Percentiles rank a stretch among this genome's conserved stretches.
Conservation (phyloP, 768 basidiomycete species). For the Fomitopsis pulvina region DNA sequence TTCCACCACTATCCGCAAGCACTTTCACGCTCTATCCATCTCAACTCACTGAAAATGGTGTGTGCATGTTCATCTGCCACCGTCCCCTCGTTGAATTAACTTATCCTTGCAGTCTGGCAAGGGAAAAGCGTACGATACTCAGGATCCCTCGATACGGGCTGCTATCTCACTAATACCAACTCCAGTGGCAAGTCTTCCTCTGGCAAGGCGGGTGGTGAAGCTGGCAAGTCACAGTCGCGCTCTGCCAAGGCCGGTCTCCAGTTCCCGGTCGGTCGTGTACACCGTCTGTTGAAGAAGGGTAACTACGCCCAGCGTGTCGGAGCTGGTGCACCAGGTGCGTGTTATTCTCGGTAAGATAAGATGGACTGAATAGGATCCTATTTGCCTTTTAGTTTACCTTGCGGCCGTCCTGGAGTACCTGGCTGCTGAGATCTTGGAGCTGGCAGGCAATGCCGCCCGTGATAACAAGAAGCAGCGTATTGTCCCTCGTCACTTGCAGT, state of each 20-base stretch:
- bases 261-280: conserved; percentile 82
- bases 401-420: conserved; percentile 86
- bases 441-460: conserved; percentile 73
- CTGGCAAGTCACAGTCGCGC: conserved; percentile 55
- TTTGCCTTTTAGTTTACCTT: conserved; percentile 52
- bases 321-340: conserved; percentile 58
- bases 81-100: conserved; percentile 1
- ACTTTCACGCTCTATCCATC: conserved; percentile 13
- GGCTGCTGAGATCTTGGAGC: conserved; percentile 79
- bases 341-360: too few species aligned
- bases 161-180: conserved; percentile 3
- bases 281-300: conserved; percentile 67
- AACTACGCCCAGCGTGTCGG: conserved; percentile 70
- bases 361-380: background rate
- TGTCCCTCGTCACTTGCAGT: conserved; percentile 70
- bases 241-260: conserved; percentile 59
- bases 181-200: conserved; percentile 39
- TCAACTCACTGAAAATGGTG: conserved; percentile 19
- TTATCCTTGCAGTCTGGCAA: conserved; percentile 40
- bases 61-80: background rate
- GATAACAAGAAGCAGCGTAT: conserved; percentile 83
- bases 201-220: conserved; percentile 42
- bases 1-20: conserved; percentile 19
- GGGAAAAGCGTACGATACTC: conserved; percentile 41
- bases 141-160: background rate